Evolutionary conservation across 164 flowering plant species (phyloP), one percentile per base, ranked within the genome.

Genomic region (Euptelea pleiosperma): DNA sequence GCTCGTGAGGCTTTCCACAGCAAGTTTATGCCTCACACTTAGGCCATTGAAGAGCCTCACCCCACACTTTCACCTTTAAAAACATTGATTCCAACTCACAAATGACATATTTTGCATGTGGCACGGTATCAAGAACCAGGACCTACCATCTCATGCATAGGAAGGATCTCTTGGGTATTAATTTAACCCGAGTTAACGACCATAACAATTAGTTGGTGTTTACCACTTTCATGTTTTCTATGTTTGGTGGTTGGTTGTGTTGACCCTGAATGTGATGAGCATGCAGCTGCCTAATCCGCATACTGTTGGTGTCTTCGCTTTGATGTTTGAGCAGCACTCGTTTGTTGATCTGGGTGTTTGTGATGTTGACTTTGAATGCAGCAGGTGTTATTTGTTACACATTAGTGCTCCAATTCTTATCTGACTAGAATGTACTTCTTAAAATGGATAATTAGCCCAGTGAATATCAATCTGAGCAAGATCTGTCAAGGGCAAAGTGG

Each of bases 401-500:
- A n/a, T n/a, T n/a, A n/a, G n/a, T n/a, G n/a, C n/a, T n/a, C n/a
- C n/a, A n/a, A n/a, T n/a, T n/a, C 16, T 14, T 33, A 30, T 30
- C 37, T 49, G 19, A 60, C 16, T 12, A n/a, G 7, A 30, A 19
- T 16, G 6, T 33, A 14, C 26, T 34, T 42, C n/a, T 19, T 43
- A 39, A 21, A 52, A 45, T 58, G 51, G 63, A 46, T 52, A 26
- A 40, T 37, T 55, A 56, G 29, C 42, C 40, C 12, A 21, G 15
- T 39, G 39, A 43, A 42, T 30, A 51, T 22, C 58, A 50, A 29
- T 44, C 55, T 21, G 54, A 50, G 69, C 58, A 52, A 15, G 63
- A 65, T 29, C 62, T 46, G 35, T 52, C 63, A 24, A 65, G 63
- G 24, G 60, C 69, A 2, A 65, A 53, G 58, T 65, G 69, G 69